These are phyloP conservation scores for Collybia sordida DNA, from an alignment of 768 basidiomycete genomes.

Conservation along the genomic window DNA sequence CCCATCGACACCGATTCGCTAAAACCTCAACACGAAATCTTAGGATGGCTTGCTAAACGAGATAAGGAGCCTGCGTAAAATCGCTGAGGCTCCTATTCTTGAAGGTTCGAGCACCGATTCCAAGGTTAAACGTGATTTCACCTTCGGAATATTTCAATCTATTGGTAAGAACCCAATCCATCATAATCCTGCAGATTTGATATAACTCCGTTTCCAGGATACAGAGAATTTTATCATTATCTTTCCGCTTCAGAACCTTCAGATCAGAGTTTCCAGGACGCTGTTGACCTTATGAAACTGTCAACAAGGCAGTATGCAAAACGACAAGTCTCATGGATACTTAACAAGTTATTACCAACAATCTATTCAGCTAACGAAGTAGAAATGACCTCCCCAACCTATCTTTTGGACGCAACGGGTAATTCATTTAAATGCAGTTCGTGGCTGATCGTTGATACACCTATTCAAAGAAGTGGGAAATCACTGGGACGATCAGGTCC, in stretches of 20 bases:
- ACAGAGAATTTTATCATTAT: conserved; percentile 83
- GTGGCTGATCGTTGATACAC: neutral
- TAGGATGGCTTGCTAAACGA: conserved; percentile 83
- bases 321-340: conserved; percentile 89
- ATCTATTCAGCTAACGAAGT: conserved; percentile 47
- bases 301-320: conserved; percentile 92
- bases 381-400: conserved; percentile 31
- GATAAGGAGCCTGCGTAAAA: conserved; percentile 53
- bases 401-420: conserved; percentile 74
- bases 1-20: too few species aligned
- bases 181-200: neutral
- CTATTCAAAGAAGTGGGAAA: conserved; percentile 46
- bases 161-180: conserved; percentile 60
- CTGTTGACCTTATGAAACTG: conserved; percentile 78
- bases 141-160: conserved; percentile 88
- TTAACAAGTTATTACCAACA: conserved; percentile 83
- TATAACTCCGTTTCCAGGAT: conserved; percentile 52
- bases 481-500: conserved; percentile 59
- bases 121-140: conserved; percentile 49
- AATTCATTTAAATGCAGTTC: conserved; percentile 13
- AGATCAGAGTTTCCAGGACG: conserved; percentile 45
- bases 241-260: conserved; percentile 43
- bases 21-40: conserved; percentile 4
- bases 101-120: neutral
- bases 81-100: conserved; percentile 18